Evolutionary conservation across 805 yeast species (phyloP).

Genomic region (Starmerella roubikii): DNA sequence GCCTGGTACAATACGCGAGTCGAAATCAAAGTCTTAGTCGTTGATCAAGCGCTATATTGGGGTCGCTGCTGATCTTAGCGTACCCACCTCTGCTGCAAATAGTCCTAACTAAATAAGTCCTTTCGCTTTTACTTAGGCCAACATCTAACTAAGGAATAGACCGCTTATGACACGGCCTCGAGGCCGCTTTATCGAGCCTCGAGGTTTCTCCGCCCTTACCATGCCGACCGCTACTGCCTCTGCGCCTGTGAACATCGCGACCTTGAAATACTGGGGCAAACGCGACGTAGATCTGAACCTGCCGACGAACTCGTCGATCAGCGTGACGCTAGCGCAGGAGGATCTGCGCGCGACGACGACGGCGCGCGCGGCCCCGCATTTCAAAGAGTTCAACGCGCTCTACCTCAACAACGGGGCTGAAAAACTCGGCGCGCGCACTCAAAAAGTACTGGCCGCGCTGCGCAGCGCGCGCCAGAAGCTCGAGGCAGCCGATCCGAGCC

Average conservation of each 20-base stretch:
- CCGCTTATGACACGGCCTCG: too few relatives aligned
- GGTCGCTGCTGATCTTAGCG: too few relatives aligned
- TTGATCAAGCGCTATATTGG: too few relatives aligned
- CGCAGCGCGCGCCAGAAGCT: constrained; percentile 49
- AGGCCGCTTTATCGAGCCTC: too few relatives aligned
- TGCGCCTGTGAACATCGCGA: constrained; percentile 98
- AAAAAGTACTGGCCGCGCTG: constrained; percentile 61
- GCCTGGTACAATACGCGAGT: too few relatives aligned
- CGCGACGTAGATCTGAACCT: constrained; percentile 76
- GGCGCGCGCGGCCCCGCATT: constrained; percentile 51
- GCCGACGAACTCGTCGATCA: constrained; percentile 92
- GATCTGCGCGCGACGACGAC: constrained; percentile 88
- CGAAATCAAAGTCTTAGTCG: too few relatives aligned
- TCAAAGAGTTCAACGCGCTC: constrained; percentile 44
- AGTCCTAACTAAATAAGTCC: too few relatives aligned
- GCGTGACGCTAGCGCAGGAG: constrained; percentile 83
- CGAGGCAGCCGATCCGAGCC: constrained; percentile 40
- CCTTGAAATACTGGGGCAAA: constrained; percentile 97
- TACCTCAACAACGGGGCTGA: constrained; percentile 82
- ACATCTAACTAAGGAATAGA: too few relatives aligned
- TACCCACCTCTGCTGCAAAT: too few relatives aligned
- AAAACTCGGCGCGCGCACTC: constrained; percentile 41
- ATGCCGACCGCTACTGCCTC: constrained; percentile 54
- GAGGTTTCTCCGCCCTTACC: too few relatives aligned
- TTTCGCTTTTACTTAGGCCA: too few relatives aligned